Conservation (phyloP, 306 rosid species). For the Cucumis cinereus region DNA sequence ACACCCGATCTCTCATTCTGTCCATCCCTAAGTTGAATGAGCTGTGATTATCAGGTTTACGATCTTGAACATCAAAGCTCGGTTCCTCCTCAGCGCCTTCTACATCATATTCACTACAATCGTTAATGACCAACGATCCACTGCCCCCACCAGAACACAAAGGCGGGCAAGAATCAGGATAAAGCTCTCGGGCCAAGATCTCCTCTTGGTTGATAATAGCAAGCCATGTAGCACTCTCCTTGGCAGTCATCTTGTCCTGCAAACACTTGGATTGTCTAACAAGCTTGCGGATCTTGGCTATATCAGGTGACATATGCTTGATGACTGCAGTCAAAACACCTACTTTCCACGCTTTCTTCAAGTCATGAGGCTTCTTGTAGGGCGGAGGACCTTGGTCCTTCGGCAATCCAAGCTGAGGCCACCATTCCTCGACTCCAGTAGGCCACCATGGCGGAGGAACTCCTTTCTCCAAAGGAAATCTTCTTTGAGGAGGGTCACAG, state of each 20-base stretch:
- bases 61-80: slow-evolving; percentile 41
- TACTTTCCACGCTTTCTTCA: slow-evolving; percentile 87
- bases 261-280: slow-evolving; percentile 78
- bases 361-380: slow-evolving; percentile 86
- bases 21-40: slow-evolving; percentile 43
- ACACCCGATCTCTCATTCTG: slow-evolving; percentile 26
- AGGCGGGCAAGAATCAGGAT: slow-evolving; percentile 50
- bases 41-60: slow-evolving; percentile 36
- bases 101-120: slow-evolving; percentile 64
- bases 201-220: slow-evolving; percentile 82
- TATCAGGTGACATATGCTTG: slow-evolving; percentile 86
- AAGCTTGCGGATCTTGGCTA: slow-evolving; percentile 75
- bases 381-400: slow-evolving; percentile 82
- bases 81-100: slow-evolving; percentile 57
- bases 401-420: slow-evolving; percentile 61
- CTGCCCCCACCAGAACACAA: slow-evolving; percentile 37
- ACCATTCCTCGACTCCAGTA: slow-evolving; percentile 66
- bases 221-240: slow-evolving; percentile 85
- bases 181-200: slow-evolving; percentile 46
- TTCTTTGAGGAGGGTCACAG: slow-evolving; percentile 78
- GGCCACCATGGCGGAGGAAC: slow-evolving; percentile 96
- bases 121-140: slow-evolving; percentile 43
- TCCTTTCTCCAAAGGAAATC: slow-evolving; percentile 78
- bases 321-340: slow-evolving; percentile 74
- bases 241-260: slow-evolving; percentile 91